Evolutionary conservation across 2,329 filamentous ascomycete species (phyloP).

Genomic region (Beauveria australis): DNA sequence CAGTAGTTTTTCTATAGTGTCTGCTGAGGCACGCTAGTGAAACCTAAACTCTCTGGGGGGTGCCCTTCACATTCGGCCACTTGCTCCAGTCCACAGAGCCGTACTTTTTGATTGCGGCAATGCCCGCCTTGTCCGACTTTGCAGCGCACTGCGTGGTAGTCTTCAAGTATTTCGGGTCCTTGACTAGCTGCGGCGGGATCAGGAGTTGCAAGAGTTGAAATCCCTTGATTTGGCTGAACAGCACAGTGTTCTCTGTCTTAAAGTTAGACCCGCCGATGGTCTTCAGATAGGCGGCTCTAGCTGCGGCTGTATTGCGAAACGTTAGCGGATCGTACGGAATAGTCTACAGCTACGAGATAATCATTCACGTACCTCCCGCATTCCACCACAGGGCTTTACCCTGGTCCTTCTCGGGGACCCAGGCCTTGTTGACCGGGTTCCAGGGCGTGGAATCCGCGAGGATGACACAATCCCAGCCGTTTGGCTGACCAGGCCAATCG

Average conservation of each 20-base stretch:
- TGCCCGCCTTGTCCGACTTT: background rate
- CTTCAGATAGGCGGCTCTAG: background rate
- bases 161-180: background rate
- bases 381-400: background rate
- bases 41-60: background rate
- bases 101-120: background rate
- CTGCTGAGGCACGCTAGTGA: no score
- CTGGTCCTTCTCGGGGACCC: background rate
- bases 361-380: background rate
- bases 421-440: background rate
- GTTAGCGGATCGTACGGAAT: background rate
- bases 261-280: background rate
- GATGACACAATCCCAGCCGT: background rate
- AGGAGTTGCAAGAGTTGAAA: background rate
- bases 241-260: background rate
- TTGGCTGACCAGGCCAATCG: background rate
- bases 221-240: background rate
- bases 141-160: background rate
- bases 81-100: background rate
- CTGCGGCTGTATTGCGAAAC: background rate
- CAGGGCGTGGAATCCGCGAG: background rate
- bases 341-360: background rate
- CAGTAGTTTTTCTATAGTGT: no score
- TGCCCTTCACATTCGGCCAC: background rate
- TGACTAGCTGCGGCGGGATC: background rate